Evolutionary conservation across 768 basidiomycete genomes (phyloP).

Genomic region (Artomyces pyxidatus): DNA sequence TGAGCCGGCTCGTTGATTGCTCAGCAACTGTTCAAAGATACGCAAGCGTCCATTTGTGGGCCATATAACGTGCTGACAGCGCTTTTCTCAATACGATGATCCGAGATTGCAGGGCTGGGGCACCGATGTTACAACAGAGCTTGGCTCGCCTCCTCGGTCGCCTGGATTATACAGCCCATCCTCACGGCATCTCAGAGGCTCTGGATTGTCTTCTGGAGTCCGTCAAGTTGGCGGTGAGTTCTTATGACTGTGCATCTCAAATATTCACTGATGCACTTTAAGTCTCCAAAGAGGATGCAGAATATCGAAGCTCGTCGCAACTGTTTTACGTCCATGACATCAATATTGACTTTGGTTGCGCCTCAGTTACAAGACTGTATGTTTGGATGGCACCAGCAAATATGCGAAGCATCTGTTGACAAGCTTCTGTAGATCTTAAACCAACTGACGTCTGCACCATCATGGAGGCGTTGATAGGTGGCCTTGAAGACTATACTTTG

Average conservation of each 20-base stretch:
- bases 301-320: conserved; percentile 57
- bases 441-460: conserved; percentile 21
- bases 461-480: conserved; percentile 52
- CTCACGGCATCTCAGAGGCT: conserved; percentile 45
- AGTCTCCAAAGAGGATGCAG: conserved; percentile 27
- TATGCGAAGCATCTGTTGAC: not conserved
- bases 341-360: conserved; percentile 38
- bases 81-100: conserved; percentile 42
- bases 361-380: conserved; percentile 38
- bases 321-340: conserved; percentile 39
- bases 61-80: conserved; percentile 2
- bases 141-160: conserved; percentile 62
- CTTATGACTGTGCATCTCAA: too few relatives aligned
- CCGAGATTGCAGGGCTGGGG: conserved; percentile 45
- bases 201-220: conserved; percentile 52
- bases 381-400: conserved; percentile 15
- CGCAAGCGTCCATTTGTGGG: conserved; percentile 29
- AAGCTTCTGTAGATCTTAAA: not conserved
- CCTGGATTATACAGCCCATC: conserved; percentile 53
- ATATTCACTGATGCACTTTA: conserved; percentile 18
- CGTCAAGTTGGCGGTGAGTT: conserved; percentile 47
- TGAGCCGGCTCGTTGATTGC: conserved; percentile 65
- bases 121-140: conserved; percentile 59
- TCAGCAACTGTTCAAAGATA: conserved; percentile 62
- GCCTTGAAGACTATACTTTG: conserved; percentile 81